Conservation (phyloP, 1,284 basidiomycete species). For the Cryptococcus hybrid region DNA sequence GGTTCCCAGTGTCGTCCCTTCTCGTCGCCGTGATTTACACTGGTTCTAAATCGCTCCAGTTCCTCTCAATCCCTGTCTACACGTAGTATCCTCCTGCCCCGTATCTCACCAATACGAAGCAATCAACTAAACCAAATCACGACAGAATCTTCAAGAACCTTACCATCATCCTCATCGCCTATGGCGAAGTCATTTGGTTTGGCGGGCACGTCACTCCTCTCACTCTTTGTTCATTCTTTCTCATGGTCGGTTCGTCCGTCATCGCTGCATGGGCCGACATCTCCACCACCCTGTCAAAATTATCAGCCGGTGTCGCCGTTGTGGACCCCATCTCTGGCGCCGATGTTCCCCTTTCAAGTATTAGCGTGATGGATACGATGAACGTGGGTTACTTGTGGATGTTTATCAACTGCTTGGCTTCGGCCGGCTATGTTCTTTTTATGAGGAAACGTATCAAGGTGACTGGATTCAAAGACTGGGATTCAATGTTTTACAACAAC, state of each 20-base stretch:
- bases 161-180: constrained; percentile 97
- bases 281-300: constrained; percentile 43
- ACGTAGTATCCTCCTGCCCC: constrained; percentile 52
- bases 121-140: constrained; percentile 58
- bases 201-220: constrained; percentile 83
- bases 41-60: constrained; percentile 96
- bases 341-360: constrained; percentile 27
- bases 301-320: constrained; percentile 40
- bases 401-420: constrained; percentile 85
- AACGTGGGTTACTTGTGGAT: constrained; percentile 98
- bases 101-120: constrained; percentile 57
- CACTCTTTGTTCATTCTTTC: constrained; percentile 82
- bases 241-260: constrained; percentile 96
- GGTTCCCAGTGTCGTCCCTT: constrained; percentile 92
- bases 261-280: constrained; percentile 95
- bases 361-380: constrained; percentile 53
- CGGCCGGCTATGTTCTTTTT: constrained; percentile 88
- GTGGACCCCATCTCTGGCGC: constrained; percentile 46
- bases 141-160: constrained; percentile 91
- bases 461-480: constrained; percentile 99
- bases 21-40: constrained; percentile 97
- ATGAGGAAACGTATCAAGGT: constrained; percentile 98
- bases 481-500: constrained; percentile 99
- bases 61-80: constrained; percentile 86
- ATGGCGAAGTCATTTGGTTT: constrained; percentile 99